Conservation (phyloP, 75 land plant genomes). For the Chamaecyparis obtusa region DNA sequence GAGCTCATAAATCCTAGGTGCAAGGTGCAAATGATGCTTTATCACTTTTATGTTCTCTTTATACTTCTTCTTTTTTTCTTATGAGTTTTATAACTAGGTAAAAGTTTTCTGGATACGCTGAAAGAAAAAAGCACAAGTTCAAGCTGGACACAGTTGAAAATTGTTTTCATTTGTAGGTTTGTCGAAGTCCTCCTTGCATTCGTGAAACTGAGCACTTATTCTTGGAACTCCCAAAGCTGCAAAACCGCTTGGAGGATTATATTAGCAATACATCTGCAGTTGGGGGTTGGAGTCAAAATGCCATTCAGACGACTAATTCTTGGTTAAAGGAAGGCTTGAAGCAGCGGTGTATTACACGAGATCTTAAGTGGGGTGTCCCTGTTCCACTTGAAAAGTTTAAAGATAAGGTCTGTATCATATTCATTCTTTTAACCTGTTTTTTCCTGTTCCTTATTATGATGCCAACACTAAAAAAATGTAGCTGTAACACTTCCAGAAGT, state of each 20-base stretch:
- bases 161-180: slow-evolving; percentile 46
- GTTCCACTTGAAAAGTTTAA: slow-evolving; percentile 91
- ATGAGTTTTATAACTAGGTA: background rate
- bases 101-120: background rate
- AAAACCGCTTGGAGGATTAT: slow-evolving; percentile 64
- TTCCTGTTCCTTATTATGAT: background rate
- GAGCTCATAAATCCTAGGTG: slow-evolving; percentile 86
- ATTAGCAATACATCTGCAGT: slow-evolving; percentile 58
- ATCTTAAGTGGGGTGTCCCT: slow-evolving; percentile 99
- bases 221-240: slow-evolving; percentile 84
- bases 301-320: slow-evolving; percentile 83
- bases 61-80: background rate
- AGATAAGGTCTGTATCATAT: slow-evolving; percentile 66
- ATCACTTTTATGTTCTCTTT: background rate
- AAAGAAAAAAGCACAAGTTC: background rate
- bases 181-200: slow-evolving; percentile 64
- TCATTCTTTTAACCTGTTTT: background rate
- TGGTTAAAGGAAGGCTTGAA: slow-evolving; percentile 97
- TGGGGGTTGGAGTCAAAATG: slow-evolving; percentile 97
- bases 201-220: slow-evolving; percentile 91
- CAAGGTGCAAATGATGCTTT: slow-evolving; percentile 55
- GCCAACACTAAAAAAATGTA: background rate
- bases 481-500: too few species aligned
- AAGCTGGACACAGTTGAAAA: slow-evolving; percentile 1
- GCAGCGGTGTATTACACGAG: slow-evolving; percentile 92